Conservation (phyloP, 2,329 filamentous ascomycete genomes). For the Onygenales sp. region DNA sequence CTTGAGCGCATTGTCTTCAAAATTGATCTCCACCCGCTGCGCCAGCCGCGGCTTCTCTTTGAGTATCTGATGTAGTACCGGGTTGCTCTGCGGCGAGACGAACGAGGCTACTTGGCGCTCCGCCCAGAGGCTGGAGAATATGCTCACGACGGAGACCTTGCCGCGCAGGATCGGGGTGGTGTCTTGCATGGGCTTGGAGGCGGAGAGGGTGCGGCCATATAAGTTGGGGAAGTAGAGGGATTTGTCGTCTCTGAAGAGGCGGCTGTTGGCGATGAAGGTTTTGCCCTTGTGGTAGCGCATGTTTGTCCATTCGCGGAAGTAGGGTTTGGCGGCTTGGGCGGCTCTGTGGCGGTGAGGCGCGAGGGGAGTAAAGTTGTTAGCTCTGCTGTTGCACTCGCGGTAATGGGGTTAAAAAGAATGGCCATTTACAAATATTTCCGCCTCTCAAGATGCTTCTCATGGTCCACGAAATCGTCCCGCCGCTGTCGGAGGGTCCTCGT, state of each 20-base stretch:
- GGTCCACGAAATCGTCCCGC: conserved; percentile 71
- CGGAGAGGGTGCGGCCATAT: conserved; percentile 64
- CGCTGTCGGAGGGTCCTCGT: conserved; percentile 56
- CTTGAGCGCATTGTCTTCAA: conserved; percentile 69
- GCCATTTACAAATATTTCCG: conserved; percentile 61
- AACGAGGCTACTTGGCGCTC: conserved; percentile 71
- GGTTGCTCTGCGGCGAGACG: conserved; percentile 55
- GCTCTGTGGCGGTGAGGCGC: conserved; percentile 41
- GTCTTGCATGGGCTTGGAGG: conserved; percentile 47
- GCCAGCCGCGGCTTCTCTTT: conserved; percentile 42
- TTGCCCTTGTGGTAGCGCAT: conserved; percentile 77
- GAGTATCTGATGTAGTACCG: conserved; percentile 57
- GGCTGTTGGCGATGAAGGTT: conserved; percentile 74
- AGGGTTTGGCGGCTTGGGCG: conserved; percentile 69
- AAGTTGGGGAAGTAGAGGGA: conserved; percentile 94
- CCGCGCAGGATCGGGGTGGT: conserved; percentile 68
- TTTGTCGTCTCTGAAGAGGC: conserved; percentile 72
- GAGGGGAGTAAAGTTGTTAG: background rate
- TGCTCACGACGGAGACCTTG: conserved; percentile 65
- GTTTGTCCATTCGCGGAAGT: conserved; percentile 93
- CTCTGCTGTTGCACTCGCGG: background rate
- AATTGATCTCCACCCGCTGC: conserved; percentile 78
- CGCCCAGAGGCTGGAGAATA: conserved; percentile 81
- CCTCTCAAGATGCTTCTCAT: conserved; percentile 70
- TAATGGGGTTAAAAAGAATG: background rate